phyloP scores from a whole-genome alignment of 2,329 filamentous ascomycete species.

The Trichoderma breve region DNA sequence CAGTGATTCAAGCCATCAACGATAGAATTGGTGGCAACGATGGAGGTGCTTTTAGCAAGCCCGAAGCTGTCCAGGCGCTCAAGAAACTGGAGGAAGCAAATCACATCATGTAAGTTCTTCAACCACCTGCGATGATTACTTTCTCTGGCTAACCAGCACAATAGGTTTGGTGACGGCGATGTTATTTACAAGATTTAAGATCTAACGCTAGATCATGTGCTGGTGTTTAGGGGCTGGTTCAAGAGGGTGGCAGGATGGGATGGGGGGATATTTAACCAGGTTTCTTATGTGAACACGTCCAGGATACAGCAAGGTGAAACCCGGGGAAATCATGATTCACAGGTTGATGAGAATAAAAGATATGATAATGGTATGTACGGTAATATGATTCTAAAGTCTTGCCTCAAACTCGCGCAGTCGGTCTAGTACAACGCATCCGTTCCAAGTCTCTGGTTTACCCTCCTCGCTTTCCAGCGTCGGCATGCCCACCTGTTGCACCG shows the following conservation, averaged over 20 bases:
- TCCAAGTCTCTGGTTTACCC: conserved; percentile 58
- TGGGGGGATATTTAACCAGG: background rate
- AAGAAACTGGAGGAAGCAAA: conserved; percentile 78
- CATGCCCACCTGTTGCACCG: conserved; percentile 90
- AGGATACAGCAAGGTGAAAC: background rate
- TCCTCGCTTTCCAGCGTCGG: conserved; percentile 54
- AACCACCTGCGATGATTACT: background rate
- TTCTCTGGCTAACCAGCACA: background rate
- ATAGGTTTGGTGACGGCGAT: conserved; percentile 59
- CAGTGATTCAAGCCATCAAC: conserved; percentile 79
- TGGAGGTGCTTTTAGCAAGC: conserved; percentile 62
- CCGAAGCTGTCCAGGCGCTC: conserved; percentile 75
- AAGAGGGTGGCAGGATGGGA: background rate
- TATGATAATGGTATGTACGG: conserved; percentile 6
- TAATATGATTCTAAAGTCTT: conserved; percentile 33
- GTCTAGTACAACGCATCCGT: conserved; percentile 52
- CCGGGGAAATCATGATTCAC: background rate
- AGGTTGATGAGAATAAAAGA: background rate
- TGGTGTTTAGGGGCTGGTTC: background rate
- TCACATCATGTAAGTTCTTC: conserved; percentile 73
- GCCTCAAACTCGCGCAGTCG: conserved; percentile 52
- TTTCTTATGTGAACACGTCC: background rate
- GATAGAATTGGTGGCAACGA: conserved; percentile 54
- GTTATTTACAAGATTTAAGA: conserved; percentile 67
- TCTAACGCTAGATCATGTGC: background rate